Base-by-base conservation (phyloP, 2,329 filamentous ascomycete genomes). In the Botrytis fabae region DNA sequence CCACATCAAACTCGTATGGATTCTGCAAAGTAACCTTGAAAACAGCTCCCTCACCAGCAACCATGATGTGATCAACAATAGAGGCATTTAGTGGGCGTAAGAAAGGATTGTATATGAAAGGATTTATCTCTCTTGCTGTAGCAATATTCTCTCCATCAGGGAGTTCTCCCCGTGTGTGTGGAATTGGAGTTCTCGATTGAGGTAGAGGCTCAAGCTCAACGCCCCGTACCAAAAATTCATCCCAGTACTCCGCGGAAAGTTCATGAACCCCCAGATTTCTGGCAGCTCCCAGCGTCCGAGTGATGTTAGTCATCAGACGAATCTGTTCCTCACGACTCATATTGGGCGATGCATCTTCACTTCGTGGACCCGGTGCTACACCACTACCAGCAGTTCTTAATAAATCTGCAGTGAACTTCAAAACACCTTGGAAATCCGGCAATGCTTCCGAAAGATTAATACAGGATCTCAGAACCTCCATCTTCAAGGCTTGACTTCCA, bases 81-180 rank as follows among this genome's bases (percentile, higher is more conserved):
- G 87, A 86, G 69, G 91, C 86, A 60, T 89, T 87, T 0, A 86
- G 83, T 70, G 87, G 86, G 81, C 94, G 94, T 32, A 94, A 83
- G 79, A 98, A 98, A 0, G 96, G 94, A 79, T 98, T 98, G 80
- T 98, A 97, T 73, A 99, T 93, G 78, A 99, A 97, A 0, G 96
- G 96, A 75, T 96, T 94, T 75, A 86, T 83, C 73, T 82, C 79
- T 70, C 83, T 83, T 59, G 84, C 80, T 60, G 80, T 80, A 14
- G 78, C 79, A 12, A 81, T 80, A 18, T 82, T 82, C 20, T 82
- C 83, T 16, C 83, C 81, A 20, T 80, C 81, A 63, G 85, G 83
- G 57, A 89, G 80, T 74, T 89, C 87, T 54, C 82, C 83, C 73
- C 83, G 85, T 28, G 83, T 84, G 78, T 94, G 92, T 9, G 91